Evolutionary conservation across 163 green algal species (phyloP).

Genomic region (Volvox carteri): DNA sequence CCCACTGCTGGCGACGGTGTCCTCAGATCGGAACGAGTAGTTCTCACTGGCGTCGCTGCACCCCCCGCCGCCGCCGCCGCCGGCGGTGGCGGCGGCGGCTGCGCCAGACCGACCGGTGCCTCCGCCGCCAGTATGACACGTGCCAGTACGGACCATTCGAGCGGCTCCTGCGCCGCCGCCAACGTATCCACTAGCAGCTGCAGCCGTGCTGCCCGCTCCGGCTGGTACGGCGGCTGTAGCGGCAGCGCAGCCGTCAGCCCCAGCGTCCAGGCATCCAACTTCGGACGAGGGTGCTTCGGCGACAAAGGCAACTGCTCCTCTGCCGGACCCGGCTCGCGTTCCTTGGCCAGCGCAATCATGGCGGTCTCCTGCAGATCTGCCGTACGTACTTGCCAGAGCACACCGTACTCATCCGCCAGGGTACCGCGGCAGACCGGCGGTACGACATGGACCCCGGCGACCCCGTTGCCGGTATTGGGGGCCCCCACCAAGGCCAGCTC

Average conservation of each 20-base stretch:
- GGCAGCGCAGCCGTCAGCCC: background rate
- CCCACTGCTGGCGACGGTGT: background rate
- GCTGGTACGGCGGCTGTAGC: background rate
- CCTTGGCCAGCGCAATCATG: background rate
- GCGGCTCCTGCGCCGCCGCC: slow-evolving; percentile 37
- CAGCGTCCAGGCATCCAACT: slow-evolving; percentile 2
- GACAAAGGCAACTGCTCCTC: background rate
- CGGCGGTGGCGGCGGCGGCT: background rate
- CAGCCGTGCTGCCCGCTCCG: slow-evolving; percentile 38
- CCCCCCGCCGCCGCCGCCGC: background rate
- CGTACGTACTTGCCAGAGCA: slow-evolving; percentile 46
- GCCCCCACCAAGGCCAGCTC: background rate
- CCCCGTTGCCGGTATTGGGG: background rate
- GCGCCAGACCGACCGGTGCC: background rate
- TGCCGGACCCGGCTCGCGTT: background rate
- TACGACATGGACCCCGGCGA: background rate
- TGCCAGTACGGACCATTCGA: slow-evolving; percentile 15
- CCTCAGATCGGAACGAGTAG: background rate
- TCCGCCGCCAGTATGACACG: slow-evolving; percentile 1
- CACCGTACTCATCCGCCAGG: slow-evolving; percentile 47
- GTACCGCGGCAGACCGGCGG: slow-evolving; percentile 16
- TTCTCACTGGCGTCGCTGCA: background rate
- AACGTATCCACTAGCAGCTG: slow-evolving; percentile 31
- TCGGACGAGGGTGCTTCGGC: background rate
- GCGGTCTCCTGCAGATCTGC: slow-evolving; percentile 21